phyloP scores from a whole-genome alignment of 2,329 filamentous ascomycete species.

The Didymella keratinophila region DNA sequence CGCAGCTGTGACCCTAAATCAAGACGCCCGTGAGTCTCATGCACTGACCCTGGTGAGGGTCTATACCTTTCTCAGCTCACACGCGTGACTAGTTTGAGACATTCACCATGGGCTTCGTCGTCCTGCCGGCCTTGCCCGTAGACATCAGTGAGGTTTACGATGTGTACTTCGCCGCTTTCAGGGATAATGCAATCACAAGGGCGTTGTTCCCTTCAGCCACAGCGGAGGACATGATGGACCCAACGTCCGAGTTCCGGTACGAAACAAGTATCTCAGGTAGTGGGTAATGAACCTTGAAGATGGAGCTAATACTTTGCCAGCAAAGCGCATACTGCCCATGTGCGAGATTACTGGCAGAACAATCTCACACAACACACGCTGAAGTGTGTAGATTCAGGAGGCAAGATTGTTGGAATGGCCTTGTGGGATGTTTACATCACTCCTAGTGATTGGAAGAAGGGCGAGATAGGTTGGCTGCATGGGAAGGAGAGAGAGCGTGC shows the following conservation, averaged over 20 bases:
- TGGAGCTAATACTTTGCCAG: conserved; percentile 31
- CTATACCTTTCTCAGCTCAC: conserved; percentile 8
- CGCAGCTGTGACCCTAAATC: neutral
- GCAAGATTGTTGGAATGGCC: conserved; percentile 58
- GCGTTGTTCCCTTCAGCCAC: conserved; percentile 53
- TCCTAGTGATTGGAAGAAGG: conserved; percentile 55
- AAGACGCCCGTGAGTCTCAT: conserved; percentile 7
- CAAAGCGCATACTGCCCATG: conserved; percentile 54
- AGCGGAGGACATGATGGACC: conserved; percentile 29
- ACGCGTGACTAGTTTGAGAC: conserved; percentile 6
- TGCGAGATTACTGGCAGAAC: conserved; percentile 51
- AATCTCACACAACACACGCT: conserved; percentile 56
- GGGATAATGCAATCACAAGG: conserved; percentile 53
- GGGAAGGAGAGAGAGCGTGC: conserved; percentile 56
- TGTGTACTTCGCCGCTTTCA: conserved; percentile 58
- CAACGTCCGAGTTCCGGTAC: conserved; percentile 36
- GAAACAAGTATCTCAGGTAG: neutral
- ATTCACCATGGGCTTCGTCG: conserved; percentile 44
- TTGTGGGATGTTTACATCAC: conserved; percentile 56
- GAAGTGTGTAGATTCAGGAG: conserved; percentile 57
- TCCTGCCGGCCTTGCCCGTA: conserved; percentile 57
- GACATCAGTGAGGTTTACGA: conserved; percentile 59
- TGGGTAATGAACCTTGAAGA: neutral
- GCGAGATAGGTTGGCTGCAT: conserved; percentile 57
- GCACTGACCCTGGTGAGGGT: conserved; percentile 1